Evolutionary conservation across 306 rosid genomes (phyloP).

Genomic region (Cucumis cinereus): DNA sequence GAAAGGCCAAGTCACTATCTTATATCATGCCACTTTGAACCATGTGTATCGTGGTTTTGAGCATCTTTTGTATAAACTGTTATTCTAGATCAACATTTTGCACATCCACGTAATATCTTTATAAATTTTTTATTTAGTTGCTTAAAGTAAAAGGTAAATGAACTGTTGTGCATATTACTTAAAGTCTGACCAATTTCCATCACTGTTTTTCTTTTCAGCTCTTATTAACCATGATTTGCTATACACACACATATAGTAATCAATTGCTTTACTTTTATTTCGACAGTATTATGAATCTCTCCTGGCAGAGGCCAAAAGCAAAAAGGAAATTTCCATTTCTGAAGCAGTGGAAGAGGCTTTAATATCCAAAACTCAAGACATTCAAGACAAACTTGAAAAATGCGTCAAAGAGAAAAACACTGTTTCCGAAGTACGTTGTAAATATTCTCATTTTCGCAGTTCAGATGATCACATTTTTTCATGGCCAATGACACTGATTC

Average conservation of each 20-base stretch:
- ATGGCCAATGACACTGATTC: background rate
- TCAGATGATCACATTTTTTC: background rate
- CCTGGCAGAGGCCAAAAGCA: conserved; percentile 60
- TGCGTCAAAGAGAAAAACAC: conserved; percentile 38
- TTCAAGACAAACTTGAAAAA: conserved; percentile 60
- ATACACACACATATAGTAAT: background rate
- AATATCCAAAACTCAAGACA: conserved; percentile 46
- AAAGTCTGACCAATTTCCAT: background rate
- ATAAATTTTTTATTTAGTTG: background rate
- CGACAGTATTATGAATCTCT: conserved; percentile 63
- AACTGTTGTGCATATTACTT: background rate
- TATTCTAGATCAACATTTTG: background rate
- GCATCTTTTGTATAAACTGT: background rate
- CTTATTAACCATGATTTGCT: background rate
- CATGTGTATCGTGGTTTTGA: background rate
- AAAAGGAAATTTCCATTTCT: conserved; percentile 39
- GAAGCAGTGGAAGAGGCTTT: conserved; percentile 74
- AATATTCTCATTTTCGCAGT: background rate
- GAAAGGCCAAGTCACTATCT: background rate
- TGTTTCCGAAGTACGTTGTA: conserved; percentile 43
- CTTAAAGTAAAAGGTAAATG: background rate
- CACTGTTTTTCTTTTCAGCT: background rate
- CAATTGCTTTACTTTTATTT: background rate
- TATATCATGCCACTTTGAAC: background rate
- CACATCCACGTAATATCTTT: background rate